Evolutionary conservation across 2,329 filamentous ascomycete species (phyloP).

Genomic region (Pseudophaeomoniella oleicola): DNA sequence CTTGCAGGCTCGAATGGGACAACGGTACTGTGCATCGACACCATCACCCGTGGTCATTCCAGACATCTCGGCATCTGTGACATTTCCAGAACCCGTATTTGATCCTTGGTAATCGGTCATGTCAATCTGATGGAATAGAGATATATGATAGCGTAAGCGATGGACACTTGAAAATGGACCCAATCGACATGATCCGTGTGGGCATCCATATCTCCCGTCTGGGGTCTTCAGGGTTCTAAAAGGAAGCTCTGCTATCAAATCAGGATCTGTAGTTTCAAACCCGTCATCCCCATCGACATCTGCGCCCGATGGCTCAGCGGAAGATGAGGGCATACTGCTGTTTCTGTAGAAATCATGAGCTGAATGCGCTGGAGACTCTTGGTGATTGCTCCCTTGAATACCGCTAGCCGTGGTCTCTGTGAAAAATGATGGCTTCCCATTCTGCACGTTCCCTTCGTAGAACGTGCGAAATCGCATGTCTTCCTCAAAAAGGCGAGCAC

Average conservation of each 20-base stretch:
- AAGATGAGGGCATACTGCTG: not conserved
- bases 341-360: not conserved
- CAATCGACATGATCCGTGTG: conserved; percentile 1
- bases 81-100: too few relatives aligned
- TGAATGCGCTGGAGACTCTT: not conserved
- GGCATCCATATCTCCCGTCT: conserved; percentile 4
- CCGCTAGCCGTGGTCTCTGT: conserved; percentile 8
- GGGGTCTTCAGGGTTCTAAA: not conserved
- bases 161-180: not conserved
- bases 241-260: not conserved
- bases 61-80: not conserved
- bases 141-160: not conserved
- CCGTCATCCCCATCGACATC: conserved; percentile 2
- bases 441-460: conserved; percentile 18
- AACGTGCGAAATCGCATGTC: conserved; percentile 51
- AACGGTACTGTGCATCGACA: conserved; percentile 1
- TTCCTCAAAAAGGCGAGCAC: conserved; percentile 60
- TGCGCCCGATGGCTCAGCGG: not conserved
- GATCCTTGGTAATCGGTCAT: too few relatives aligned
- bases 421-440: conserved; percentile 4
- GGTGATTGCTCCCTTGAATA: conserved; percentile 1
- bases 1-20: conserved; percentile 9
- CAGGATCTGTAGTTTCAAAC: not conserved
- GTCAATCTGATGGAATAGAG: not conserved
- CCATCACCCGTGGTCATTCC: not conserved